Evolutionary conservation across 2,329 filamentous ascomycete genomes (phyloP), one percentile per base, ranked within the genome.

Genomic region (Ceratocystis huliohia): DNA sequence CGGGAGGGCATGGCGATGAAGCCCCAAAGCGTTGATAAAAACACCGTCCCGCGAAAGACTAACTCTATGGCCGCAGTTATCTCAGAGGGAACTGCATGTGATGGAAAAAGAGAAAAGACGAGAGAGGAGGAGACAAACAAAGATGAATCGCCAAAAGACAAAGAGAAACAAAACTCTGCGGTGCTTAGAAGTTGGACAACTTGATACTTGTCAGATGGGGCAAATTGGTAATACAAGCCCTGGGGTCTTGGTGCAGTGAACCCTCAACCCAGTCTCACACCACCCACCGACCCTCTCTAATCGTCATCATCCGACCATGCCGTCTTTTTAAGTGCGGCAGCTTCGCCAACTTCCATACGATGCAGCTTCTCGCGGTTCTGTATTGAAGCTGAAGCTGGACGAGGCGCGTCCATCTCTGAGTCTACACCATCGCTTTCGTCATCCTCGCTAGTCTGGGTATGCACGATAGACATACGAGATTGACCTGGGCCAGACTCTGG

Each of bases 291-390:
- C 13, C 15, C 41, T 13, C 41, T 13, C 20, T 72, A 74, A 33
- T 77, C 75, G 4, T 78, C 77, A 0, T 77, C 75, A 1, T 76
- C 73, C 1, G 77, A 75, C 17, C 76, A 75, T 28, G 77, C 71
- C 64, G 74, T 73, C 72, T 73, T 74, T 65, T 73, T 74, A 3
- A 84, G 73, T 7, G 82, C 82, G 1, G 78, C 79, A 13, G 82
- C 82, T 71, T 85, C 82, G 66, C 79, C 81, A 1, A 82, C 79
- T 70, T 85, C 82, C 82, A 85, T 85, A 70, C 79, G 77, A 71
- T 84, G 82, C 17, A 85, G 75, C 65, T 79, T 80, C 66, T 82
- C 78, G 20, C 74, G 64, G 73, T 83, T 81, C 70, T 79, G 76
- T 70, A 80, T 75, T 67, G 78, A 76, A 67, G 77, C 74, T 73